phyloP scores from a whole-genome alignment of 306 rosid species.

The Dalbergia cochinchinensis region DNA sequence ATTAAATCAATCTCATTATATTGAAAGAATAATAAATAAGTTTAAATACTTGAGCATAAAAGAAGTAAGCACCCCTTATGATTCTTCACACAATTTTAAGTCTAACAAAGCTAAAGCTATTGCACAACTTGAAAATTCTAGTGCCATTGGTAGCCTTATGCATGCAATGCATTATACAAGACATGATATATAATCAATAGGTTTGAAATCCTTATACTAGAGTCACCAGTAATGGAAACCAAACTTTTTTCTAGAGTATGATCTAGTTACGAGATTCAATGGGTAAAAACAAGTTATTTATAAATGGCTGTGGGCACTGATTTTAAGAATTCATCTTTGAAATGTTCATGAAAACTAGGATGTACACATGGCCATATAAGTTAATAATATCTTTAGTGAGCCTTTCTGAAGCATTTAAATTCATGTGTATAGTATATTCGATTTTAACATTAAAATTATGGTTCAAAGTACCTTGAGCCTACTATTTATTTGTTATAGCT shows the following conservation, averaged over 20 bases:
- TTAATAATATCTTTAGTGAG: not conserved
- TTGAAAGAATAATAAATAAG: conserved; percentile 6
- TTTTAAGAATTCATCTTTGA: not conserved
- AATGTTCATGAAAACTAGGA: not conserved
- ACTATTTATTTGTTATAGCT: no score
- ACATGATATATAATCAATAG: not conserved
- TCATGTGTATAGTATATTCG: not conserved
- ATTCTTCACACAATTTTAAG: no score
- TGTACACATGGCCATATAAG: not conserved
- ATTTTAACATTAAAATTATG: no score
- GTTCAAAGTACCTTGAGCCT: no score
- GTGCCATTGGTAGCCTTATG: not conserved
- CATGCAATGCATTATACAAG: not conserved
- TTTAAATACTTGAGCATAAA: conserved; percentile 10
- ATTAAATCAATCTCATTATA: not conserved
- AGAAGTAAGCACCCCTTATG: not conserved
- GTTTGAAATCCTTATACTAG: not conserved
- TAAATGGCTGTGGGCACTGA: not conserved
- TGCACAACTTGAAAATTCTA: conserved; percentile 12
- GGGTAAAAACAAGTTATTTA: not conserved
- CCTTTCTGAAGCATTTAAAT: not conserved
- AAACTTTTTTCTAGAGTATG: not conserved
- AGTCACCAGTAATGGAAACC: not conserved
- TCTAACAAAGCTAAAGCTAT: not conserved
- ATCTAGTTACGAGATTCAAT: not conserved